Percentiles rank a stretch among this genome's conserved stretches.
These are phyloP conservation scores for Heritiera littoralis DNA, from an alignment of 345 rosid species.

Conservation along the genomic window DNA sequence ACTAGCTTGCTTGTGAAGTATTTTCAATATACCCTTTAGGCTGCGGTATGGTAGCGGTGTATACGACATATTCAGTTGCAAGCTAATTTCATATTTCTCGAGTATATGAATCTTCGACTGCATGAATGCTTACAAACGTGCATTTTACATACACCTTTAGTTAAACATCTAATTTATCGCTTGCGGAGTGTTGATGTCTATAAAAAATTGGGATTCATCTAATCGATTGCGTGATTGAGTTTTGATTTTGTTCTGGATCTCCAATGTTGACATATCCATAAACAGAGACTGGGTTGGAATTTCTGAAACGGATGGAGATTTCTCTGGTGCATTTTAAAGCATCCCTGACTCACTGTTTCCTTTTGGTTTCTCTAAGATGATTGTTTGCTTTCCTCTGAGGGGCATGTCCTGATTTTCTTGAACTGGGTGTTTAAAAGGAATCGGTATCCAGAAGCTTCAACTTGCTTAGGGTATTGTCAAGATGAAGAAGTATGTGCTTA, in stretches of 20 bases:
- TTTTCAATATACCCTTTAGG: neutral
- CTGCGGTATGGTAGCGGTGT: neutral
- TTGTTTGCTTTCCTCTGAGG: neutral
- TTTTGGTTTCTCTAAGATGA: neutral
- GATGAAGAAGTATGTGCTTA: neutral
- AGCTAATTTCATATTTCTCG: too few species aligned
- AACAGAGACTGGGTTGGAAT: neutral
- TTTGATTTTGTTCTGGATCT: neutral
- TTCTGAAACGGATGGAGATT: neutral
- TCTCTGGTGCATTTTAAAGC: neutral
- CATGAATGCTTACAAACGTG: neutral
- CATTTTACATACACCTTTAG: neutral
- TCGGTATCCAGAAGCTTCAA: too few species aligned
- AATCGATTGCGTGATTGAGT: neutral
- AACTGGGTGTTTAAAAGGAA: neutral
- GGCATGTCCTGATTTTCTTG: slow-evolving; percentile 30
- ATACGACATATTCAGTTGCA: too few species aligned
- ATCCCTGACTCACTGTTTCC: neutral
- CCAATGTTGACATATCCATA: neutral
- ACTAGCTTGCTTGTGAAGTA: neutral
- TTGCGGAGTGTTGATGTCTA: neutral
- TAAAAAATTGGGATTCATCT: neutral
- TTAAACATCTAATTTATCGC: neutral
- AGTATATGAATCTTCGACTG: neutral
- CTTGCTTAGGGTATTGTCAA: too few species aligned